phyloP scores from a whole-genome alignment of 2,329 filamentous ascomycete species.

The Periglandula ipomoeae region DNA sequence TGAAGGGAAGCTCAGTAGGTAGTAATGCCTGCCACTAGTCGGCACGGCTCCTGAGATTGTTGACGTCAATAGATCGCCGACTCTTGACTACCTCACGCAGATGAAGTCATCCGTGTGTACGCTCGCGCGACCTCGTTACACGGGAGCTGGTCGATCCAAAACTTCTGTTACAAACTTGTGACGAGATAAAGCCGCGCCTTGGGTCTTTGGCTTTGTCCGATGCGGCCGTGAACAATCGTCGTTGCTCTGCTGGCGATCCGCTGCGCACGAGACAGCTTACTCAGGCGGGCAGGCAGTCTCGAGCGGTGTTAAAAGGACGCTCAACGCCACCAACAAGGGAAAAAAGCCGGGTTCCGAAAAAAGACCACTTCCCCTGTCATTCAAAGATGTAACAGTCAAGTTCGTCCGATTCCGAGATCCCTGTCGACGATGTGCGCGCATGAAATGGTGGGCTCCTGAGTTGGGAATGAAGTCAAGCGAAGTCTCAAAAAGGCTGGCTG shows the following conservation, averaged over 20 bases:
- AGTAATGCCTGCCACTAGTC: not conserved
- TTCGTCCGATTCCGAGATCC: not conserved
- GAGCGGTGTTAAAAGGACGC: not conserved
- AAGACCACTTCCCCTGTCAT: not conserved
- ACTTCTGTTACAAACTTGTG: not conserved
- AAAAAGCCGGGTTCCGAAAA: too few species aligned
- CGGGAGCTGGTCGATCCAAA: not conserved
- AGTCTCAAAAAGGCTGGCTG: not conserved
- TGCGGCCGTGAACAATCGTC: not conserved
- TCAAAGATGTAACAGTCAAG: not conserved
- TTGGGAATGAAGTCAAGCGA: not conserved
- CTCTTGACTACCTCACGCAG: not conserved
- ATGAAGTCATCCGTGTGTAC: not conserved
- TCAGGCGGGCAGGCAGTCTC: not conserved
- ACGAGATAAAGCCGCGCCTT: not conserved
- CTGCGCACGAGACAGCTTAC: not conserved
- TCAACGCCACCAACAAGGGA: not conserved
- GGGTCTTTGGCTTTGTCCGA: not conserved
- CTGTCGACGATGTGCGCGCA: not conserved
- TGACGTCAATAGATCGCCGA: not conserved
- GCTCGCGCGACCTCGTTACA: not conserved
- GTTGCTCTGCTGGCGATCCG: not conserved
- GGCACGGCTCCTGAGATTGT: not conserved
- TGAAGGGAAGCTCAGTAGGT: not conserved
- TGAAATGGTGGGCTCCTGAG: not conserved